Evolutionary conservation across 345 rosid genomes (phyloP).

Genomic region (Noccaea caerulescens): DNA sequence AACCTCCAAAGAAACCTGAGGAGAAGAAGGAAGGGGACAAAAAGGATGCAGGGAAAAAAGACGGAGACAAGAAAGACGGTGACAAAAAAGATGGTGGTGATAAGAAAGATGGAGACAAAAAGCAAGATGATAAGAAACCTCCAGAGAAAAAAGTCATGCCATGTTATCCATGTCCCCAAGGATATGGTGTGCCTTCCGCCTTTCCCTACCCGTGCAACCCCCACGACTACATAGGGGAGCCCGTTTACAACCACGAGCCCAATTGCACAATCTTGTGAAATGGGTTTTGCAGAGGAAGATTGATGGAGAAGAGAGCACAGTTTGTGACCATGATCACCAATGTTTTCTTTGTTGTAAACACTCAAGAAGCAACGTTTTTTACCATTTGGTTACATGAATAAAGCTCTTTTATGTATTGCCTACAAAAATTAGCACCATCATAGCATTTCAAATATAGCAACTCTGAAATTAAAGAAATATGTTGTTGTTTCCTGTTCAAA

Average conservation of each 20-base stretch:
- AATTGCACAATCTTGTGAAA: constrained; percentile 32
- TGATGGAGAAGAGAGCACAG: constrained; percentile 1
- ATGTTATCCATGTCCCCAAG: constrained; percentile 35
- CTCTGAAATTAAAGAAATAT: too few relatives aligned
- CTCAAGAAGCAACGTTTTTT: constrained; percentile 7
- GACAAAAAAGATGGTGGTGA: constrained; percentile 23
- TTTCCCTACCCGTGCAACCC: constrained; percentile 39
- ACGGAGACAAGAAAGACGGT: not conserved
- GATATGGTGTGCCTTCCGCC: constrained; percentile 40
- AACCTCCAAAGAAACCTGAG: constrained; percentile 38
- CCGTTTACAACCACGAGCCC: constrained; percentile 39
- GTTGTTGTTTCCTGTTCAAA: too few relatives aligned
- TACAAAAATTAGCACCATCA: not conserved
- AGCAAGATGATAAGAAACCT: constrained; percentile 10
- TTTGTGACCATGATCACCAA: not conserved
- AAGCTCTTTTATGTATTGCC: constrained; percentile 15
- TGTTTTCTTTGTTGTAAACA: constrained; percentile 15
- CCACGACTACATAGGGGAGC: constrained; percentile 27
- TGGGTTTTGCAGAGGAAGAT: not conserved
- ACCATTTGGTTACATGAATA: constrained; percentile 17
- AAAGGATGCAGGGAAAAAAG: constrained; percentile 7
- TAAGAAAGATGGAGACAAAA: constrained; percentile 18
- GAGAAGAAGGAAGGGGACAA: constrained; percentile 19
- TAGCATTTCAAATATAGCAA: not conserved
- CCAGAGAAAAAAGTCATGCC: constrained; percentile 1